phyloP scores from a whole-genome alignment of 768 basidiomycete species.

The Tylopilus vinaceipallidus region DNA sequence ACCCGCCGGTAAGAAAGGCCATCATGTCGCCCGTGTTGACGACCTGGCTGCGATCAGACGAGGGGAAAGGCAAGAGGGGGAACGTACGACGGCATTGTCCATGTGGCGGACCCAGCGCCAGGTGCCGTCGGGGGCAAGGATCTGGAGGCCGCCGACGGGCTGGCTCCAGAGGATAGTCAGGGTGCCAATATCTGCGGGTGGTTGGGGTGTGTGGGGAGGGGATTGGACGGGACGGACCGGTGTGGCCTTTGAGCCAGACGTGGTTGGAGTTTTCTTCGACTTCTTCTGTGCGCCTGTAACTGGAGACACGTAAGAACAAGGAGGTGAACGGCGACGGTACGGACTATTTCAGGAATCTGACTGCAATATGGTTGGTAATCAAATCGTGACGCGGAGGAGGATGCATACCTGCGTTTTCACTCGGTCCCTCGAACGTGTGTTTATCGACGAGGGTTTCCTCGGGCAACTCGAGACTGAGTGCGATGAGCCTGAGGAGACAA shows the following conservation, averaged over 20 bases:
- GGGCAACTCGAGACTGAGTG: slow-evolving; percentile 50
- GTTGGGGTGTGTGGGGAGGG: no score
- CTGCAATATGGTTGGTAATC: slow-evolving; percentile 26
- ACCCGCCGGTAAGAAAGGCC: slow-evolving; percentile 58
- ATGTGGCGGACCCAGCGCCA: slow-evolving; percentile 62
- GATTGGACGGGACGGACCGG: slow-evolving; percentile 39
- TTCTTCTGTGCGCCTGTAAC: slow-evolving; percentile 47
- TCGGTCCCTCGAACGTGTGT: slow-evolving; percentile 40
- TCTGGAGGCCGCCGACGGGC: slow-evolving; percentile 56
- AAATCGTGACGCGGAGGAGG: background rate
- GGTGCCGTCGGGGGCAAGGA: slow-evolving; percentile 46
- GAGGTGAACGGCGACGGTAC: slow-evolving; percentile 7
- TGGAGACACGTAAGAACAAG: slow-evolving; percentile 13
- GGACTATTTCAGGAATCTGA: slow-evolving; percentile 66
- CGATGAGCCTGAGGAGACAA: slow-evolving; percentile 38
- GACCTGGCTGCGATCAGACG: slow-evolving; percentile 34
- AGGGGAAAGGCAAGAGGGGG: background rate
- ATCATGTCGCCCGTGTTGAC: slow-evolving; percentile 60
- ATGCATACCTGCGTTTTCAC: slow-evolving; percentile 38
- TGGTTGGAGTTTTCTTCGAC: slow-evolving; percentile 51
- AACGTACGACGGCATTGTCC: slow-evolving; percentile 52
- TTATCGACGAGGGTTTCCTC: slow-evolving; percentile 50
- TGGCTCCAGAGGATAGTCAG: slow-evolving; percentile 61
- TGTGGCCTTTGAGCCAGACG: slow-evolving; percentile 60
- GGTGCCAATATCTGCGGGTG: slow-evolving; percentile 53